Percentiles rank a stretch among this genome's conserved stretches.
Conservation (phyloP, 192 early-diverging fungal species). For the Linnemannia elongata region DNA sequence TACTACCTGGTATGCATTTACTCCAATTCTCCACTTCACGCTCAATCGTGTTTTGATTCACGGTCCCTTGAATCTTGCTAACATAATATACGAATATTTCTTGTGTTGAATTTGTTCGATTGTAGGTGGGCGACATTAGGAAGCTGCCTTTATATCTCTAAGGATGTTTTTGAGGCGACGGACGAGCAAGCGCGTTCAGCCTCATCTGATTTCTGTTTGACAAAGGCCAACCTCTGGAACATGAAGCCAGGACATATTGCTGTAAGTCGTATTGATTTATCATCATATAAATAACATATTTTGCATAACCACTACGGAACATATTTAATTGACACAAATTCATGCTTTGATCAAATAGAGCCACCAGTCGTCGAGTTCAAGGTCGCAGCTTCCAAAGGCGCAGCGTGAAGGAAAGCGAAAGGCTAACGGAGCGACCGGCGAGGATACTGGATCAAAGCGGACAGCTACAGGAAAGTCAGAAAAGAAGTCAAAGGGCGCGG, state of each 20-base stretch:
- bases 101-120: background rate
- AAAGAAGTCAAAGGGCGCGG: constrained; percentile 20
- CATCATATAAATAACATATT: background rate
- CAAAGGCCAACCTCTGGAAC: constrained; percentile 72
- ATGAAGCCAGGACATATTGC: constrained; percentile 63
- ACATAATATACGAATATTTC: background rate
- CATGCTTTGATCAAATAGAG: constrained; percentile 21
- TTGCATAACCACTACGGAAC: background rate
- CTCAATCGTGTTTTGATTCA: no score
- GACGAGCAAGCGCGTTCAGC: constrained; percentile 71
- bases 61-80: background rate
- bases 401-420: constrained; percentile 49
- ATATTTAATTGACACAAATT: background rate
- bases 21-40: background rate
- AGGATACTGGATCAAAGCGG: constrained; percentile 25
- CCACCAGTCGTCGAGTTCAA: constrained; percentile 49
- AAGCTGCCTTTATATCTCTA: constrained; percentile 72
- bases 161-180: constrained; percentile 69
- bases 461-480: constrained; percentile 23
- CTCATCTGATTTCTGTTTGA: constrained; percentile 71
- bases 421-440: constrained; percentile 22
- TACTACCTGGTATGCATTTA: constrained; percentile 65
- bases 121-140: constrained; percentile 76
- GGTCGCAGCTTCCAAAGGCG: constrained; percentile 35
- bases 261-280: constrained; percentile 19